phyloP scores from a whole-genome alignment of 2,329 filamentous ascomycete species.

The Didymella pinodella region DNA sequence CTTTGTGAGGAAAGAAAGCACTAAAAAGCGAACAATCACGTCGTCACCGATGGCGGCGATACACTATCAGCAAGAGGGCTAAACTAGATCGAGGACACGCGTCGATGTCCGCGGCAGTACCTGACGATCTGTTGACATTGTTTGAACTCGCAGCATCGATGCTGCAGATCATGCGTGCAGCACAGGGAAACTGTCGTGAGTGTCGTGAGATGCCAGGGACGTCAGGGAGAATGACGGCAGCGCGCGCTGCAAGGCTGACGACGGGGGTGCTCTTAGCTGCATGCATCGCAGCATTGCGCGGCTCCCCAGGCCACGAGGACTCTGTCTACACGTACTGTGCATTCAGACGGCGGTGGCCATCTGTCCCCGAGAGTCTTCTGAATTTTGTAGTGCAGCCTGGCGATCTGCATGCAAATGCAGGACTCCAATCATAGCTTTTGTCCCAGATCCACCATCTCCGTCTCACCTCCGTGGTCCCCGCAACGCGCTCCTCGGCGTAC shows the following conservation, averaged over 20 bases:
- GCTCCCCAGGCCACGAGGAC: slow-evolving; percentile 30
- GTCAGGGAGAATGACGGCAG: background rate
- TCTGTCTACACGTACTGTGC: slow-evolving; percentile 6
- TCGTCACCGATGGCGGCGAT: slow-evolving; percentile 18
- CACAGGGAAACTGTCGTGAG: background rate
- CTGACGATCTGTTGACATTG: slow-evolving; percentile 12
- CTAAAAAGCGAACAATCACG: slow-evolving; percentile 7
- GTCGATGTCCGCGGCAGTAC: slow-evolving; percentile 2
- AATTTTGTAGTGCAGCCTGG: background rate
- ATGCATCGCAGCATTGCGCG: slow-evolving; percentile 24
- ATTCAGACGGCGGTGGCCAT: background rate
- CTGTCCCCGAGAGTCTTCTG: background rate
- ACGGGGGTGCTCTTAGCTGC: slow-evolving; percentile 2
- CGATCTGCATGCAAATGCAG: background rate
- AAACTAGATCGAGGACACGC: slow-evolving; percentile 23
- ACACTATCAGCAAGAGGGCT: slow-evolving; percentile 21
- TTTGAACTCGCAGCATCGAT: background rate
- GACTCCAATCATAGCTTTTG: background rate
- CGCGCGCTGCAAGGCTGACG: slow-evolving; percentile 16
- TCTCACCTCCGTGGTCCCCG: slow-evolving; percentile 30
- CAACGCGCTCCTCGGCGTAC: slow-evolving; percentile 35
- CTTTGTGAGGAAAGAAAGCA: background rate
- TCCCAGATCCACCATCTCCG: slow-evolving; percentile 9
- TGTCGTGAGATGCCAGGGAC: background rate
- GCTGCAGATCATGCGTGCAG: background rate